These are phyloP conservation scores for Rhizodiscina lignyota DNA, from an alignment of 495 filamentous ascomycete species.

Conservation along the genomic window DNA sequence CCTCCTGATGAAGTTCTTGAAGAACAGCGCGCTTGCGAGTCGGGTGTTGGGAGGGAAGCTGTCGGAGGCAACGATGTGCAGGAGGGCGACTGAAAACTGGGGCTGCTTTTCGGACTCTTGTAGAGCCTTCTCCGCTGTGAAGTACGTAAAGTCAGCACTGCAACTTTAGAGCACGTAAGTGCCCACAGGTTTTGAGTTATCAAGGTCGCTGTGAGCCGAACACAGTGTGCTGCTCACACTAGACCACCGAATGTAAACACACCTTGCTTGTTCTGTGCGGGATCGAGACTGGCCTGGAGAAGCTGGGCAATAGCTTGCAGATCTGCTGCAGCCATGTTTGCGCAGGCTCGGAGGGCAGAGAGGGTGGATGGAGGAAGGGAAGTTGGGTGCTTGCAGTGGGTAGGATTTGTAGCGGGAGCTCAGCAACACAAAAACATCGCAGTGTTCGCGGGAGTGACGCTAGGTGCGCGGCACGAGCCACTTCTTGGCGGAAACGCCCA, in stretches of 20 bases:
- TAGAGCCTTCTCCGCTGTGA: slow-evolving; percentile 65
- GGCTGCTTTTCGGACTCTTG: slow-evolving; percentile 60
- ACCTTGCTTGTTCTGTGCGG: slow-evolving; percentile 78
- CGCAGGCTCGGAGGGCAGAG: not conserved
- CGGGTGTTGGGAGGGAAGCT: slow-evolving; percentile 54
- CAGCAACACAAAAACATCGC: no score
- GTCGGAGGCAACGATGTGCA: slow-evolving; percentile 70
- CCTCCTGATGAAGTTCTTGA: slow-evolving; percentile 93
- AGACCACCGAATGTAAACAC: slow-evolving; percentile 11
- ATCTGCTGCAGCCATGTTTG: slow-evolving; percentile 58
- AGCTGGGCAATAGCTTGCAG: slow-evolving; percentile 58
- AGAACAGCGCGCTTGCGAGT: slow-evolving; percentile 81
- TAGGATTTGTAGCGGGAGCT: no score
- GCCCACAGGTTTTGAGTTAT: not conserved
- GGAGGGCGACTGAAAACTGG: slow-evolving; percentile 70
- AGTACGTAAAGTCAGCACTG: no score
- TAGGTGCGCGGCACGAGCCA: no score
- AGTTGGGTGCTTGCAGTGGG: no score
- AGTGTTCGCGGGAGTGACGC: no score
- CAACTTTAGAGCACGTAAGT: no score
- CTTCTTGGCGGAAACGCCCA: no score
- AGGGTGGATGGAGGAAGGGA: not conserved
- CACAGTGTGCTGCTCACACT: not conserved
- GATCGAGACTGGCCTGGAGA: slow-evolving; percentile 75
- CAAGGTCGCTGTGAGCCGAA: not conserved